Evolutionary conservation across 768 basidiomycete genomes (phyloP).

Genomic region (Suillus alpinus): DNA sequence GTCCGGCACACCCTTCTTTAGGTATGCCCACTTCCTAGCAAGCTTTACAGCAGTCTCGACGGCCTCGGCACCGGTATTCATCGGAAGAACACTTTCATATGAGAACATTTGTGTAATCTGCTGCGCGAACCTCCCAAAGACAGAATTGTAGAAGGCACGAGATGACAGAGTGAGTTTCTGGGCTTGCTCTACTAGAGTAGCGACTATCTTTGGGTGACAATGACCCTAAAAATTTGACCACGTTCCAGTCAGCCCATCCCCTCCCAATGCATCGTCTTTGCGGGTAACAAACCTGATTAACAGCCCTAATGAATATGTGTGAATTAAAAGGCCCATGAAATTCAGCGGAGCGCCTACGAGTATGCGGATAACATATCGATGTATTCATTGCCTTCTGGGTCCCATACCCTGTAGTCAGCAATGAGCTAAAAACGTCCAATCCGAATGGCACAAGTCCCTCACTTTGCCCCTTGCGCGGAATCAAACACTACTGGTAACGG

Average conservation of each 20-base stretch:
- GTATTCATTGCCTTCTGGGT: constrained; percentile 92
- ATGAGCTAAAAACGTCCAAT: constrained; percentile 6
- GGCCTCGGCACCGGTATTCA: constrained; percentile 99
- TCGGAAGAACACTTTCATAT: constrained; percentile 94
- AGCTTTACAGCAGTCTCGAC: constrained; percentile 98
- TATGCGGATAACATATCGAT: constrained; percentile 99
- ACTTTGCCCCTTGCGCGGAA: constrained; percentile 85
- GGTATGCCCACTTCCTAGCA: constrained; percentile 95
- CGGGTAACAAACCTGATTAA: constrained; percentile 68
- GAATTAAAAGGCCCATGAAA: constrained; percentile 5
- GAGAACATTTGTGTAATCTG: constrained; percentile 80
- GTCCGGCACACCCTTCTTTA: constrained; percentile 75
- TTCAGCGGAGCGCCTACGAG: constrained; percentile 56
- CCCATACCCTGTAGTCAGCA: constrained; percentile 65
- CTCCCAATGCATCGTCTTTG: neutral
- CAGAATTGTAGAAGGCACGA: constrained; percentile 92
- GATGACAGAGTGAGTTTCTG: constrained; percentile 91
- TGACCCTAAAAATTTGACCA: constrained; percentile 55
- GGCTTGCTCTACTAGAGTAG: constrained; percentile 79
- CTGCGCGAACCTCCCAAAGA: constrained; percentile 88
- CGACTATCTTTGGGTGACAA: constrained; percentile 87
- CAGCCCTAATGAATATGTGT: constrained; percentile 50
- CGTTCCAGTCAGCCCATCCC: constrained; percentile 9
- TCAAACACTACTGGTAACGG: constrained; percentile 95
- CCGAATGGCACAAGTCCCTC: constrained; percentile 44